A percentile compares a stretch with the other conserved stretches of the same genome.
These are phyloP conservation scores for Xylaria sp. DNA, from an alignment of 2,329 filamentous ascomycete genomes.

Conservation along the genomic window DNA sequence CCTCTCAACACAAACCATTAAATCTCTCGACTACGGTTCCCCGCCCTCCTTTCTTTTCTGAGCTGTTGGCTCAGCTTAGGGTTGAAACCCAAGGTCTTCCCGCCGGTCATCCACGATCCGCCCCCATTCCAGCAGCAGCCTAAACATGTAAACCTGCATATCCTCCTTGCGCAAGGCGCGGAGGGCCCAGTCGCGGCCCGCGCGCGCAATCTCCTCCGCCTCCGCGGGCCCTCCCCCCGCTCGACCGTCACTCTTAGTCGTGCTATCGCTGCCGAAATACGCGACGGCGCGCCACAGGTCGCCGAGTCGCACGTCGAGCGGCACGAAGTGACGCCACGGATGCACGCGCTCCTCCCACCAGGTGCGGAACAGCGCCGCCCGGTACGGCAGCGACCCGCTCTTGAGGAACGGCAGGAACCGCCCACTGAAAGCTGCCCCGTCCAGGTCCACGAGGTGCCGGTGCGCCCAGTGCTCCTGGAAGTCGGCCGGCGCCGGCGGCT, in stretches of 20 bases:
- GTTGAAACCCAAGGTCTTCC: constrained; percentile 39
- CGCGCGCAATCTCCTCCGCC: constrained; percentile 54
- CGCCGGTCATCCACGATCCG: constrained; percentile 44
- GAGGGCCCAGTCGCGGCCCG: constrained; percentile 58
- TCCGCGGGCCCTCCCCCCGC: constrained; percentile 27
- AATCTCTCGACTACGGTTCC: too few species aligned
- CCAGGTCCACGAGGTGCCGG: constrained; percentile 62
- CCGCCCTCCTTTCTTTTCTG: too few species aligned
- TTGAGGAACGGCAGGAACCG: constrained; percentile 55
- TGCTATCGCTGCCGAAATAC: constrained; percentile 36
- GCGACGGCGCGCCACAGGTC: constrained; percentile 33
- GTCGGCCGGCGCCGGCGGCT: constrained; percentile 28
- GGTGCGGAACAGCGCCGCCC: constrained; percentile 63
- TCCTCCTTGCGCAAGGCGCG: constrained; percentile 58
- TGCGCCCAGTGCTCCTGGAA: constrained; percentile 45
- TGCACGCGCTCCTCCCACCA: constrained; percentile 66
- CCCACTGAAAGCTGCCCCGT: constrained; percentile 56
- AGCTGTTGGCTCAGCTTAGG: too few species aligned
- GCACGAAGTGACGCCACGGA: constrained; percentile 66
- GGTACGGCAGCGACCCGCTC: constrained; percentile 57
- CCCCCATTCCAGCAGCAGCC: constrained; percentile 55
- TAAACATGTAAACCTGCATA: constrained; percentile 61
- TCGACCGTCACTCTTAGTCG: too few species aligned
- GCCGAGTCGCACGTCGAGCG: constrained; percentile 51
- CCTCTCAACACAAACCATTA: too few species aligned